Evolutionary conservation across 2,329 filamentous ascomycete species (phyloP).

Genomic region (Hymenoscyphus repandus): DNA sequence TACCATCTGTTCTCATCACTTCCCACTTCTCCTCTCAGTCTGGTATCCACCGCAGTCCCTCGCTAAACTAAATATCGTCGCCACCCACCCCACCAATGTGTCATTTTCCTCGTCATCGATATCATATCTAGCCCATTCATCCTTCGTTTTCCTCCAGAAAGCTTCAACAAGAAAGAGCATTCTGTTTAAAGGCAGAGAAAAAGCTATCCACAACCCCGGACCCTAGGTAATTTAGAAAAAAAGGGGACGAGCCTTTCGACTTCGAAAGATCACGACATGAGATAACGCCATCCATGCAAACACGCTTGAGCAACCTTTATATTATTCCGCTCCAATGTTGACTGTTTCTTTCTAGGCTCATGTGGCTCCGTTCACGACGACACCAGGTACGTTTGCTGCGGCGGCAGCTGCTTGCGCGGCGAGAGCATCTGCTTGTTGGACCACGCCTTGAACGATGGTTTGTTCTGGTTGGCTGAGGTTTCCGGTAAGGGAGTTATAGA

Average conservation of each 20-base stretch:
- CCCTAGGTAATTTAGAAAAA: no score
- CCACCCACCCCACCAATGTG: no score
- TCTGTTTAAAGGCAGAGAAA: no score
- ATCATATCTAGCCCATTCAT: no score
- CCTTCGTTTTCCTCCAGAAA: no score
- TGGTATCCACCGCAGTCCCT: no score
- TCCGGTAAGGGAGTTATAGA: slow-evolving; percentile 76
- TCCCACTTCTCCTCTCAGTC: no score
- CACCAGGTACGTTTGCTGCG: slow-evolving; percentile 15
- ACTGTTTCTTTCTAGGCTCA: slow-evolving; percentile 13
- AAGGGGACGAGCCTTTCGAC: not conserved
- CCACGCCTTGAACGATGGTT: slow-evolving; percentile 70
- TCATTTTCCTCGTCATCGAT: no score
- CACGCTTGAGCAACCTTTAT: slow-evolving; percentile 23
- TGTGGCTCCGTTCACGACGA: slow-evolving; percentile 22
- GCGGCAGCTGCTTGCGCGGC: slow-evolving; percentile 19
- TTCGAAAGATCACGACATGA: slow-evolving; percentile 2
- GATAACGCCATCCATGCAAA: slow-evolving; percentile 24
- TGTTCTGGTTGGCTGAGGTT: slow-evolving; percentile 78
- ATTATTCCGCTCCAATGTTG: slow-evolving; percentile 13
- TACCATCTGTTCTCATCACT: no score
- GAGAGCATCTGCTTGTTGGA: slow-evolving; percentile 38
- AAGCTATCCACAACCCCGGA: no score
- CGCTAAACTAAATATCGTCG: no score
- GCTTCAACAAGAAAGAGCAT: no score